Evolutionary conservation across 352 stramenopile species (phyloP).

Genomic region (Bremia lactucae): DNA sequence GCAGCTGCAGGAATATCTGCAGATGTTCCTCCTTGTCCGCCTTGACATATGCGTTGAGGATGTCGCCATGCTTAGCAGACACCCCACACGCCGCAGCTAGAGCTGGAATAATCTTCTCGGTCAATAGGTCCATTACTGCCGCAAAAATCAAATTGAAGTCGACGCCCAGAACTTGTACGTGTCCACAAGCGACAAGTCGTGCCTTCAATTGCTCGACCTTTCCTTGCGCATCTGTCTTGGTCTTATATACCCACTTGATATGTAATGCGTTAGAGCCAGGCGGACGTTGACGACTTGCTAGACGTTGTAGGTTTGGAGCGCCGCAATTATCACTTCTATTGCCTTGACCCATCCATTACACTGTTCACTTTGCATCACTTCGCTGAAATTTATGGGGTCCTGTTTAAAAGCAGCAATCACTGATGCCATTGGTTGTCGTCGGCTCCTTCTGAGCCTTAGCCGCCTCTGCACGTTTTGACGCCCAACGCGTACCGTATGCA

Average conservation of each 20-base stretch:
- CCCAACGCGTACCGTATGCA: too few relatives aligned
- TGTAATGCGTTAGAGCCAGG: neutral
- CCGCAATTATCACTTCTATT: too few relatives aligned
- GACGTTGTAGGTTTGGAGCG: neutral
- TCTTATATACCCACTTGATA: neutral
- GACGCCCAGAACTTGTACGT: neutral
- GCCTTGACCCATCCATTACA: too few relatives aligned
- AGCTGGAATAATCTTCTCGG: neutral
- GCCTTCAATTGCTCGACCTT: neutral
- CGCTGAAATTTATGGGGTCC: too few relatives aligned
- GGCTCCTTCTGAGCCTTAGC: too few relatives aligned
- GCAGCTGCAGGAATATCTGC: too few relatives aligned
- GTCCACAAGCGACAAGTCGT: neutral
- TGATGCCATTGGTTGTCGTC: too few relatives aligned
- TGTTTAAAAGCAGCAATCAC: too few relatives aligned
- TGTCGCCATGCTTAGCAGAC: neutral
- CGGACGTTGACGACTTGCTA: neutral
- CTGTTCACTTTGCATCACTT: too few relatives aligned
- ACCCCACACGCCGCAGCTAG: neutral
- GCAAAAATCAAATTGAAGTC: neutral
- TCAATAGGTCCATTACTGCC: neutral
- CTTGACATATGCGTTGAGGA: neutral
- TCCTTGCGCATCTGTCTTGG: neutral
- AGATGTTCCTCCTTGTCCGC: neutral
- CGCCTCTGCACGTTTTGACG: too few relatives aligned